Evolutionary conservation across 352 stramenopile genomes (phyloP).

Genomic region (Pythium vanterpoolii): DNA sequence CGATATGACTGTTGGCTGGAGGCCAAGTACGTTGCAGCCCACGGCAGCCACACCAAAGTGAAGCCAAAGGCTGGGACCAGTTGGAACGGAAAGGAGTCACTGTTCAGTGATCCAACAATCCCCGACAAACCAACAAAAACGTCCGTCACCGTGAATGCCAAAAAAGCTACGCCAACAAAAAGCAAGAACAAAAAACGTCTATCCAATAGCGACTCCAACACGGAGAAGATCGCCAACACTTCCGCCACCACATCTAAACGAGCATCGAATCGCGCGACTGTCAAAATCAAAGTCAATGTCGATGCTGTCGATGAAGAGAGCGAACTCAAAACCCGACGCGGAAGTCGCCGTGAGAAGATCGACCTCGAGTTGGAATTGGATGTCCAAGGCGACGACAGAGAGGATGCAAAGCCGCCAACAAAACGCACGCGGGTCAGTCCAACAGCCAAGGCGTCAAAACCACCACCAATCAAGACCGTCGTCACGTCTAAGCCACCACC

Average conservation of each 20-base stretch:
- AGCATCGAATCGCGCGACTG: not conserved
- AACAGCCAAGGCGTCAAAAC: not conserved
- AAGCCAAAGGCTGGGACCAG: constrained; percentile 31
- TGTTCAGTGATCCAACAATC: constrained; percentile 14
- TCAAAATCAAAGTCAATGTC: constrained; percentile 39
- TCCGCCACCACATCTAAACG: not conserved
- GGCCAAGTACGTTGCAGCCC: constrained; percentile 39
- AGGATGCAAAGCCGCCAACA: not conserved
- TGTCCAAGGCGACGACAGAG: constrained; percentile 24
- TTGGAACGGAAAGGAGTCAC: constrained; percentile 45
- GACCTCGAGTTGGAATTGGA: constrained; percentile 63
- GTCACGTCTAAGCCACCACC: not conserved
- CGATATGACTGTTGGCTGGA: constrained; percentile 65
- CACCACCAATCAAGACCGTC: not conserved
- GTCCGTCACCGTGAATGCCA: not conserved
- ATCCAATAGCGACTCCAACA: not conserved
- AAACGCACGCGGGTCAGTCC: constrained; percentile 10
- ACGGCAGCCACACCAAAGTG: constrained; percentile 42
- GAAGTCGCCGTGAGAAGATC: constrained; percentile 28
- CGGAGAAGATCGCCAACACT: not conserved
- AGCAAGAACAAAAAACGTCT: constrained; percentile 2
- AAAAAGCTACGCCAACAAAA: not conserved
- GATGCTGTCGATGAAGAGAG: constrained; percentile 48
- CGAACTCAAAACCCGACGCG: constrained; percentile 34
- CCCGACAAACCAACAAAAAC: constrained; percentile 13